Conservation (phyloP, 1,284 basidiomycete species). For the Trametes sp. region DNA sequence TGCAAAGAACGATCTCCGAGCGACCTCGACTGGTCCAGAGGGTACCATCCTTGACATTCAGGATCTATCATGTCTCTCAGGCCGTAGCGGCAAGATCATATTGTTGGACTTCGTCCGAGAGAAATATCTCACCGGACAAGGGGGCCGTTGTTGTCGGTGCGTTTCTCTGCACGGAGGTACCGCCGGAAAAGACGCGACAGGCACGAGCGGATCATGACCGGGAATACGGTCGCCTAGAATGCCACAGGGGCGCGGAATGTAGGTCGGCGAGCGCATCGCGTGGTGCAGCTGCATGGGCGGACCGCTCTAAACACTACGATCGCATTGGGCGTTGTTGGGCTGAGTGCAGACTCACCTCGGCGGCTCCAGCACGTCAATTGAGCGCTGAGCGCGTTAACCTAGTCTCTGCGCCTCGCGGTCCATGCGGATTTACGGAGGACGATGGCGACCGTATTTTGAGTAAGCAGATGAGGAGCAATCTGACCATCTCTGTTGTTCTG, state of each 20-base stretch:
- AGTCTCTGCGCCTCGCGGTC: background rate
- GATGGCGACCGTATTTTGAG: background rate
- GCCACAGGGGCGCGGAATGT: background rate
- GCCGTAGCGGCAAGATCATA: background rate
- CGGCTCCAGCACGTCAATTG: background rate
- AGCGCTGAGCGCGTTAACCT: background rate
- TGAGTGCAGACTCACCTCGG: too few relatives aligned
- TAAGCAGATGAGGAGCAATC: background rate
- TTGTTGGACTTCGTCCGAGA: background rate
- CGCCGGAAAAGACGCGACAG: constrained; percentile 9
- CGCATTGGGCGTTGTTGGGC: background rate
- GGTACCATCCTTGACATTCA: background rate
- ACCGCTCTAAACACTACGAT: too few relatives aligned
- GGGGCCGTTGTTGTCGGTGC: constrained; percentile 2
- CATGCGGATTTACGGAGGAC: background rate
- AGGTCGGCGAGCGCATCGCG: background rate
- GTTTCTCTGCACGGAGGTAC: background rate
- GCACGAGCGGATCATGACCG: constrained; percentile 16
- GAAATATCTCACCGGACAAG: constrained; percentile 11
- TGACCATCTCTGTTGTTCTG: background rate
- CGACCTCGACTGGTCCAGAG: background rate
- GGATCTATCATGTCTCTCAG: background rate
- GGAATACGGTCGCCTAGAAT: background rate
- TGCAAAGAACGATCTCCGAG: background rate
- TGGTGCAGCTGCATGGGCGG: too few relatives aligned